A percentile compares a stretch with the other conserved stretches of the same genome.
These are phyloP conservation scores for Pulicaria dysenterica DNA, from an alignment of 129 eudicot genomes.

Conservation along the genomic window DNA sequence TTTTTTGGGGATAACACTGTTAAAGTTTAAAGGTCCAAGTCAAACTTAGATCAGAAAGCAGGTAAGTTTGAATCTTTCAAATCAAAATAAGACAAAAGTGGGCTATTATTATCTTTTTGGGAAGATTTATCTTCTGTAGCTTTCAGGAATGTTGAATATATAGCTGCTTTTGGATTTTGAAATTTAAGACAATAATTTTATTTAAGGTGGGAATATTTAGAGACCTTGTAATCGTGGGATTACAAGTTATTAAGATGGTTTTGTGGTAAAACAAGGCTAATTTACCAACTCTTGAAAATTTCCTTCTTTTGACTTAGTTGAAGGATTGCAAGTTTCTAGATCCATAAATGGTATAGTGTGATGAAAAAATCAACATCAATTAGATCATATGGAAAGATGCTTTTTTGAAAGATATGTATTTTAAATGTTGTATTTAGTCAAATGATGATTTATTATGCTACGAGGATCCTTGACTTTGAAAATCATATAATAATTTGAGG, in stretches of 20 bases:
- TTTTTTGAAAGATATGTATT: conserved; percentile 5
- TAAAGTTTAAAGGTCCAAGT: background rate
- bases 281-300: background rate
- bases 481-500: conserved; percentile 17
- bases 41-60: background rate
- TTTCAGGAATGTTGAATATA: background rate
- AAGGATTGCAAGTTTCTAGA: conserved; percentile 5
- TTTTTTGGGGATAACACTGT: background rate
- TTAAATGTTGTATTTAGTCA: conserved; percentile 24
- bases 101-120: background rate
- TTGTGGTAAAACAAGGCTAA: background rate
- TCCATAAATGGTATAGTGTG: background rate
- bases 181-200: background rate
- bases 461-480: conserved; percentile 26
- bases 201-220: background rate
- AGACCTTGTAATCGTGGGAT: no score
- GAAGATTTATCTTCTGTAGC: background rate
- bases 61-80: conserved; percentile 5
- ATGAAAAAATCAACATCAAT: background rate
- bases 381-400: conserved; percentile 19
- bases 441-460: conserved; percentile 18
- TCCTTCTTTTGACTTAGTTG: conserved; percentile 14
- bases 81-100: background rate
- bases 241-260: background rate
- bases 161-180: background rate